Evolutionary conservation across 495 filamentous ascomycete species (phyloP).

Genomic region (Eremomyces bilateralis): DNA sequence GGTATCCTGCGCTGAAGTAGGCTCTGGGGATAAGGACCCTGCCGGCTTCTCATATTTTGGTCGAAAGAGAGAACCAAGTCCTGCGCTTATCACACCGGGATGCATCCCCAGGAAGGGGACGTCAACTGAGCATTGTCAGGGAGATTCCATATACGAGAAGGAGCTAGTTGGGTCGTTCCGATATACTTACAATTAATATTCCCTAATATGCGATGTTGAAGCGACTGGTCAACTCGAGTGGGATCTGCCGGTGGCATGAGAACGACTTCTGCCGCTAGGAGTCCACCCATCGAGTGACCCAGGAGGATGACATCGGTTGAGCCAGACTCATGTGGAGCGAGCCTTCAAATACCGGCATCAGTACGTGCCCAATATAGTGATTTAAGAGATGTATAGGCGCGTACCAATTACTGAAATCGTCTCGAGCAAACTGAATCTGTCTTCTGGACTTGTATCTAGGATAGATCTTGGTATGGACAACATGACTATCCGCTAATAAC

Average conservation of each 20-base stretch:
- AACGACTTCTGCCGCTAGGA: slow-evolving; percentile 60
- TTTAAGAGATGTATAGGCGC: slow-evolving; percentile 2
- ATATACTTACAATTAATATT: too few relatives aligned
- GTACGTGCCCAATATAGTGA: slow-evolving; percentile 1
- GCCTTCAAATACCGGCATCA: slow-evolving; percentile 22
- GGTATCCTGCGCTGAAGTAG: background rate
- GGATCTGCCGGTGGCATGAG: slow-evolving; percentile 27
- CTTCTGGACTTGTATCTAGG: slow-evolving; percentile 73
- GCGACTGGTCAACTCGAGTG: slow-evolving; percentile 16
- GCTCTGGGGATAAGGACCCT: slow-evolving; percentile 1
- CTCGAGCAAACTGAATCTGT: slow-evolving; percentile 45
- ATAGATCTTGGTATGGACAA: slow-evolving; percentile 78
- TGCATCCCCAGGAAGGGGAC: slow-evolving; percentile 77
- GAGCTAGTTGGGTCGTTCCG: too few relatives aligned
- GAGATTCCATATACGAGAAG: too few relatives aligned
- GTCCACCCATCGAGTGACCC: slow-evolving; percentile 80
- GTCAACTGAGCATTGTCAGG: too few relatives aligned
- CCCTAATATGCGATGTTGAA: slow-evolving; percentile 63
- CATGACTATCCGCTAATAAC: slow-evolving; percentile 45
- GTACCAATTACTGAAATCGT: slow-evolving; percentile 67
- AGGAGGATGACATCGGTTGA: slow-evolving; percentile 64
- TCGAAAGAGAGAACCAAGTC: slow-evolving; percentile 55
- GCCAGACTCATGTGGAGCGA: slow-evolving; percentile 52
- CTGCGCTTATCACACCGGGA: slow-evolving; percentile 62
- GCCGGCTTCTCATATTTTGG: slow-evolving; percentile 17